phyloP scores from a whole-genome alignment of 768 basidiomycete genomes.

The Mycena vitilis region DNA sequence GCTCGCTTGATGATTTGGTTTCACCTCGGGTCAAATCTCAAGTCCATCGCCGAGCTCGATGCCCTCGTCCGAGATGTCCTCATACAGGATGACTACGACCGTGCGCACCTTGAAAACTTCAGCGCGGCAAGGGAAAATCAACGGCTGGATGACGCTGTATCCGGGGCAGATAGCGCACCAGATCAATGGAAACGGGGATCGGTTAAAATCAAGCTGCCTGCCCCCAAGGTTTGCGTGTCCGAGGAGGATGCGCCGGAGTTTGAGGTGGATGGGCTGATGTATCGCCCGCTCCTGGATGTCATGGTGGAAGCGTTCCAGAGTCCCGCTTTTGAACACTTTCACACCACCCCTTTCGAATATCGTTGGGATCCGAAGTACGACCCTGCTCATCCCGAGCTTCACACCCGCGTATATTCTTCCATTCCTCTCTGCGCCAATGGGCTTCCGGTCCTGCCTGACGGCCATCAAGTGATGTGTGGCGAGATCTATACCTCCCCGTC shows the following conservation, averaged over 20 bases:
- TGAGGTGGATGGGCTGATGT: conserved; percentile 43
- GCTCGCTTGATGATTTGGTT: too few relatives aligned
- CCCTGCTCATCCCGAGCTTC: background rate
- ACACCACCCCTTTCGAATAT: conserved; percentile 37
- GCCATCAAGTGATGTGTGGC: conserved; percentile 10
- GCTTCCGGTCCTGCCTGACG: background rate
- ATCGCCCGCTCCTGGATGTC: conserved; percentile 15
- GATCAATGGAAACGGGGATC: too few relatives aligned
- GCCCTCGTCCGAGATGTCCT: too few relatives aligned
- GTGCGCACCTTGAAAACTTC: too few relatives aligned
- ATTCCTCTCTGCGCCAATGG: conserved; percentile 7
- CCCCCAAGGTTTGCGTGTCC: background rate
- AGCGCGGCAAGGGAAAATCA: too few relatives aligned
- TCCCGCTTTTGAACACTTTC: conserved; percentile 24
- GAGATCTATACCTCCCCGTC: too few relatives aligned
- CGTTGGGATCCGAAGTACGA: conserved; percentile 23
- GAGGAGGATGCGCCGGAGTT: conserved; percentile 46
- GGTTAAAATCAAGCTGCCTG: too few relatives aligned
- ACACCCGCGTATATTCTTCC: background rate
- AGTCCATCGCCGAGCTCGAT: too few relatives aligned
- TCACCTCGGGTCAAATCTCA: too few relatives aligned
- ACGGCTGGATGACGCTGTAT: too few relatives aligned
- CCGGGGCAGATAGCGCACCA: too few relatives aligned
- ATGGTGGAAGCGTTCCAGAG: conserved; percentile 32
- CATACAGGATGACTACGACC: too few relatives aligned